Evolutionary conservation across 352 stramenopile genomes (phyloP).

Genomic region (Phytophthora ramorum): DNA sequence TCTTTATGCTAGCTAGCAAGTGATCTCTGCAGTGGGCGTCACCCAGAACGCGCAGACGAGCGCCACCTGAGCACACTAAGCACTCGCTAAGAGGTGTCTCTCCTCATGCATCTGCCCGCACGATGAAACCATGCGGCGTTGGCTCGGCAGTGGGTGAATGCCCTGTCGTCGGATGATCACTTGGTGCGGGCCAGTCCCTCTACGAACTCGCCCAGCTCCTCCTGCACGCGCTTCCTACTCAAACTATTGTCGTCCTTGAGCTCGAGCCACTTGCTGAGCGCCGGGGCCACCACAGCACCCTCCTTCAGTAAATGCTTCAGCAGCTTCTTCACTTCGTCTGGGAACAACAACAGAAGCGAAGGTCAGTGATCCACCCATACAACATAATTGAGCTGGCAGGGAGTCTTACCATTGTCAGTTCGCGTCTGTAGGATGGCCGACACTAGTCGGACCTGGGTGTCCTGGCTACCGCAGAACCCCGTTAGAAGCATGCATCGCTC

Average conservation of each 20-base stretch:
- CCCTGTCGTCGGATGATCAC: slow-evolving; percentile 39
- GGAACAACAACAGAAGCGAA: slow-evolving; percentile 16
- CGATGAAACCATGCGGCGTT: slow-evolving; percentile 10
- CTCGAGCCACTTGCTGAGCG: slow-evolving; percentile 77
- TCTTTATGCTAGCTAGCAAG: slow-evolving; percentile 39
- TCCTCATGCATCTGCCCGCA: slow-evolving; percentile 11
- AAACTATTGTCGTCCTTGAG: slow-evolving; percentile 81
- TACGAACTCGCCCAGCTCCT: slow-evolving; percentile 76
- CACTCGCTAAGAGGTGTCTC: slow-evolving; percentile 26
- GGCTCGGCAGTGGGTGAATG: slow-evolving; percentile 9
- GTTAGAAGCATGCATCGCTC: slow-evolving; percentile 76
- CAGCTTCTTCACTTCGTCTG: slow-evolving; percentile 73
- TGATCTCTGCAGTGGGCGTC: slow-evolving; percentile 15
- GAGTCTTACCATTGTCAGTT: slow-evolving; percentile 52
- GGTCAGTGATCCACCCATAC: slow-evolving; percentile 11
- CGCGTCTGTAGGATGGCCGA: slow-evolving; percentile 76
- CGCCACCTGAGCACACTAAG: slow-evolving; percentile 23
- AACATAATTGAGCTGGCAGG: background rate
- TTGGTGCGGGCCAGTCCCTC: slow-evolving; percentile 75
- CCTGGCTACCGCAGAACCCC: slow-evolving; percentile 68
- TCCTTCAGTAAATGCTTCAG: slow-evolving; percentile 79
- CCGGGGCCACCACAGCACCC: slow-evolving; percentile 48
- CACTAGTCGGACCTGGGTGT: slow-evolving; percentile 70
- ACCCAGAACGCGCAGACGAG: slow-evolving; percentile 14
- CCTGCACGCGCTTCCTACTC: slow-evolving; percentile 71